Evolutionary conservation across 1,139 yeast species (phyloP), one percentile per base, ranked within the genome.

Genomic region (Sugiyamaella neomexicana): DNA sequence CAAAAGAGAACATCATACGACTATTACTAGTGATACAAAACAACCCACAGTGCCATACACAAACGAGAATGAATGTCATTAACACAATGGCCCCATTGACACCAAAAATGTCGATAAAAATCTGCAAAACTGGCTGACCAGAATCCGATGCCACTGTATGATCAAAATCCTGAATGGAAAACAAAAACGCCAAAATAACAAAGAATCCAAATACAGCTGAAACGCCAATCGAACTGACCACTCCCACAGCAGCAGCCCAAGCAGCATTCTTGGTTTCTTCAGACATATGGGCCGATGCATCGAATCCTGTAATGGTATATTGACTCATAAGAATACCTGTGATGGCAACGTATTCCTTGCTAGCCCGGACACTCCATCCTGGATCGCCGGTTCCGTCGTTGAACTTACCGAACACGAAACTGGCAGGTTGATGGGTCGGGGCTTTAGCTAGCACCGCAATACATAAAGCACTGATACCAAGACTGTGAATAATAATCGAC

Each of bases 191-290:
- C 5, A 88, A 71, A 48, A 88, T 80, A 66, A 87, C 87, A 1
- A 86, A 79, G 10, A 88, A 68, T 0, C 96, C 96, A 23, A 86
- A 83, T 13, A 82, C 61, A 0, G 84, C 77, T 2, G 95, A 80
- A 49, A 86, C 75, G 48, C 82, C 57, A 5, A 87, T 86, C 1
- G 95, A 81, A 53, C 80, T 75, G 1, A 86, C 72, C 65, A 88
- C 82, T 4, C 95, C 95, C 58, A 80, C 80, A n/a, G 96, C 91
- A 68, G 89, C 84, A 54, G 83, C 84, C 59, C 76, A 78, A 65
- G 87, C 91, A 0, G 95, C 93, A 38, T 76, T 76, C 61, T 82
- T 82, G 12, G 88, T 93, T 70, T 88, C 96, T 66, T 88, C 96
- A 36, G 90, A 82, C 76, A 88, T 80, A 6, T 93, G 85, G 15